Evolutionary conservation across 441 rosid species (phyloP).

Genomic region (Gossypium trilobum): DNA sequence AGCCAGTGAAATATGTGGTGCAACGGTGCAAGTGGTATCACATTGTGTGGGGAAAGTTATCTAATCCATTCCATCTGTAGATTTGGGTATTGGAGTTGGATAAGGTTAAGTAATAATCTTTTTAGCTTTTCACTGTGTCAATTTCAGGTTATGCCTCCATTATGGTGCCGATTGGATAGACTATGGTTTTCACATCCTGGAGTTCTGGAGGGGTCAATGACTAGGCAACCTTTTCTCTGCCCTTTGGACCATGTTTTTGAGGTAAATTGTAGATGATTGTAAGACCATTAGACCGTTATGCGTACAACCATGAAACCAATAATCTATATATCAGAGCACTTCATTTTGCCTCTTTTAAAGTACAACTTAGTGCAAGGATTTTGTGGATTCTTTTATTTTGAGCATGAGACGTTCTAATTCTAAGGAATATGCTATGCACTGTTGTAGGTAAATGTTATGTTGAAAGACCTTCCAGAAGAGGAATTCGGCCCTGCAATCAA

Average conservation of each 20-base stretch:
- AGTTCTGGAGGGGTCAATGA: slow-evolving; percentile 62
- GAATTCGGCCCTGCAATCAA: slow-evolving; percentile 76
- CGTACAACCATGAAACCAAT: not conserved
- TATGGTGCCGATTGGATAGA: slow-evolving; percentile 98
- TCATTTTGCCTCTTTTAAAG: slow-evolving; percentile 8
- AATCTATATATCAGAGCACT: not conserved
- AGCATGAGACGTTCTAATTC: slow-evolving; percentile 12
- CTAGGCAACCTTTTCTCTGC: slow-evolving; percentile 90
- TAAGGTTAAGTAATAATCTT: slow-evolving; percentile 1
- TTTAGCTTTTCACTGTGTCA: slow-evolving; percentile 2
- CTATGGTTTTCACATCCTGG: slow-evolving; percentile 99
- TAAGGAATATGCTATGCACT: slow-evolving; percentile 16
- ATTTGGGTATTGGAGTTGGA: not conserved
- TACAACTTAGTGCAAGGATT: not conserved
- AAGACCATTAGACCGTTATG: not conserved
- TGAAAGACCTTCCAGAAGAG: slow-evolving; percentile 56
- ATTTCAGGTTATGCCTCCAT: slow-evolving; percentile 85
- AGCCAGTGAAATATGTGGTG: not conserved
- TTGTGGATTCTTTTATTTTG: slow-evolving; percentile 14
- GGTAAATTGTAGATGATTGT: slow-evolving; percentile 35
- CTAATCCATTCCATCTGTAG: not conserved
- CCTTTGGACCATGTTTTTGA: slow-evolving; percentile 96
- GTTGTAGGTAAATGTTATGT: slow-evolving; percentile 74
- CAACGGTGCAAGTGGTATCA: not conserved
- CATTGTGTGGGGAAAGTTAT: not conserved